These are phyloP conservation scores for Pleurotus platypus DNA, from an alignment of 768 basidiomycete species.

Conservation along the genomic window DNA sequence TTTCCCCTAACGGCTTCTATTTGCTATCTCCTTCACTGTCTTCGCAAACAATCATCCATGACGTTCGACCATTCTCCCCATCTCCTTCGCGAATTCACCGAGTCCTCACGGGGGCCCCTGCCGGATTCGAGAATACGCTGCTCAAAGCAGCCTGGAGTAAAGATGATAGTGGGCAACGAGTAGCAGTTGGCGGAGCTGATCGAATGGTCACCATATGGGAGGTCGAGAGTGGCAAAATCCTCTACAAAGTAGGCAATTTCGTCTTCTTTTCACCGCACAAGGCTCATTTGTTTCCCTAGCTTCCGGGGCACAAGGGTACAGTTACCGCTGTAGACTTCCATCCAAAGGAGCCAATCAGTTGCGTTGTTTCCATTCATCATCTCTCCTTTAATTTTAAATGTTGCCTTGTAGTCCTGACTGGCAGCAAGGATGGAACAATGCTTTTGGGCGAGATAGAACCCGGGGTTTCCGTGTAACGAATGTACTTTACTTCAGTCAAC, in stretches of 20 bases:
- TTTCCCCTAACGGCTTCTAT: slow-evolving; percentile 86
- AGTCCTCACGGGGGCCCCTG: slow-evolving; percentile 76
- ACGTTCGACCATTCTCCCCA: slow-evolving; percentile 91
- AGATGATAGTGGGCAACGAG: slow-evolving; percentile 76
- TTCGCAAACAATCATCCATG: slow-evolving; percentile 85
- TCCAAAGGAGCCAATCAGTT: slow-evolving; percentile 92
- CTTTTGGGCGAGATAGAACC: slow-evolving; percentile 88
- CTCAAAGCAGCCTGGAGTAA: slow-evolving; percentile 86
- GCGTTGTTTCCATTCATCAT: slow-evolving; percentile 25
- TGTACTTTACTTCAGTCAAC: too few species aligned
- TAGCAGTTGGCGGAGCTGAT: slow-evolving; percentile 88
- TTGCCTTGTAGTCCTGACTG: slow-evolving; percentile 67
- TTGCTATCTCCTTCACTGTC: slow-evolving; percentile 91
- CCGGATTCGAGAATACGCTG: slow-evolving; percentile 90
- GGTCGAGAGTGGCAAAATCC: slow-evolving; percentile 67
- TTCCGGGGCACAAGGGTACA: slow-evolving; percentile 96
- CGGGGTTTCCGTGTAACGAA: slow-evolving; percentile 37
- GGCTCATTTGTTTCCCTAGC: slow-evolving; percentile 31
- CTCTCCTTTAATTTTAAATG: slow-evolving; percentile 1
- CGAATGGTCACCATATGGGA: slow-evolving; percentile 87
- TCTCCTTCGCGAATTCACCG: slow-evolving; percentile 81
- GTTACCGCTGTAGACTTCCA: slow-evolving; percentile 96
- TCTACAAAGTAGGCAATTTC: slow-evolving; percentile 64
- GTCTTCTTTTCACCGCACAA: not conserved
- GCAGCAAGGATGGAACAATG: slow-evolving; percentile 91